Conservation (phyloP, 1,284 basidiomycete genomes). For the Ustilago esculenta region DNA sequence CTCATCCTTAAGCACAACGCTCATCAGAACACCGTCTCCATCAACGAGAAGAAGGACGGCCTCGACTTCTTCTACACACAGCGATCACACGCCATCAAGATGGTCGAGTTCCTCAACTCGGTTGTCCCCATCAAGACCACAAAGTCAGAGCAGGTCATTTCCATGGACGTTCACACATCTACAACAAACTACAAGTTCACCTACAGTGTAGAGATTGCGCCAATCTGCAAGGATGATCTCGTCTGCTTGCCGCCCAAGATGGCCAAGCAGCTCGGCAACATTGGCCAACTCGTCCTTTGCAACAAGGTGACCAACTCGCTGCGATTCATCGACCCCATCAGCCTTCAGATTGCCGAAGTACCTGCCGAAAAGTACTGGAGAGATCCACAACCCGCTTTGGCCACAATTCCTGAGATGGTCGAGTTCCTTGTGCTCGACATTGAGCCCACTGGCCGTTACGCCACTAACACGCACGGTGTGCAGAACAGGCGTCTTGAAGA, state of each 20-base stretch:
- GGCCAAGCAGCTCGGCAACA: constrained; percentile 84
- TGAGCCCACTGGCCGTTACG: constrained; percentile 72
- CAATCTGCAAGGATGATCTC: constrained; percentile 97
- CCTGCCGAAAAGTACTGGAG: constrained; percentile 88
- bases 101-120: constrained; percentile 91
- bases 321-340: constrained; percentile 87
- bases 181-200: constrained; percentile 98
- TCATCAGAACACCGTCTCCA: constrained; percentile 92
- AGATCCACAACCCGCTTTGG: constrained; percentile 83
- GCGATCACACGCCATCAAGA: constrained; percentile 90
- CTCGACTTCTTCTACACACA: constrained; percentile 96
- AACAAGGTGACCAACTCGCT: constrained; percentile 89
- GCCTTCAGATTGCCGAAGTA: constrained; percentile 85
- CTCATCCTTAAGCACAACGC: constrained; percentile 95
- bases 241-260: constrained; percentile 86
- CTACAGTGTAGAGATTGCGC: constrained; percentile 95
- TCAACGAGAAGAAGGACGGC: constrained; percentile 92
- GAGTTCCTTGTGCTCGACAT: constrained; percentile 96
- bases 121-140: constrained; percentile 90
- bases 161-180: constrained; percentile 87
- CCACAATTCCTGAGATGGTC: constrained; percentile 82
- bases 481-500: constrained; percentile 46
- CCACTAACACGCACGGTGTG: constrained; percentile 53
- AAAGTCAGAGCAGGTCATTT: constrained; percentile 90
- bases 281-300: constrained; percentile 85